Conservation (phyloP, 2,329 filamentous ascomycete genomes). For the Fusarium aywerte region DNA sequence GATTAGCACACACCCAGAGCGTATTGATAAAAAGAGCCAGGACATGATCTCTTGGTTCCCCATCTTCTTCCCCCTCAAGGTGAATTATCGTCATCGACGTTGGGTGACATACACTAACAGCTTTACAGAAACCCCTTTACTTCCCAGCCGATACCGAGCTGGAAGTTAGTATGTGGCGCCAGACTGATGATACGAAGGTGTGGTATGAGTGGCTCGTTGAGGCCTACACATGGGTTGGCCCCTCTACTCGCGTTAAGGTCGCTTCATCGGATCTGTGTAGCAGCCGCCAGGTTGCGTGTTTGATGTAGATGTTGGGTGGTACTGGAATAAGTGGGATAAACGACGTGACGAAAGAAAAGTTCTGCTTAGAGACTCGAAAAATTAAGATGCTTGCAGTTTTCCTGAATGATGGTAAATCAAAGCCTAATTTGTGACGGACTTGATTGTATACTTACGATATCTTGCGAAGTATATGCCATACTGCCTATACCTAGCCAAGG, state of each 20-base stretch:
- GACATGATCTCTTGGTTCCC: slow-evolving; percentile 99
- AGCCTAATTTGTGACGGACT: not conserved
- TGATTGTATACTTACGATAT: not conserved
- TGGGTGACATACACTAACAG: not conserved
- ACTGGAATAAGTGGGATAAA: not conserved
- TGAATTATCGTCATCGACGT: slow-evolving; percentile 53
- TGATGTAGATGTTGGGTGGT: slow-evolving; percentile 66
- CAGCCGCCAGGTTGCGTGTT: slow-evolving; percentile 74
- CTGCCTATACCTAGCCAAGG: too few relatives aligned
- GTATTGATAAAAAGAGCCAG: slow-evolving; percentile 90
- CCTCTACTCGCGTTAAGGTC: slow-evolving; percentile 71
- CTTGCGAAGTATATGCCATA: not conserved
- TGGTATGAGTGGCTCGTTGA: slow-evolving; percentile 99
- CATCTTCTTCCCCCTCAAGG: slow-evolving; percentile 96
- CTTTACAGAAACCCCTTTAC: slow-evolving; percentile 78
- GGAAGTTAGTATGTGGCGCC: slow-evolving; percentile 93
- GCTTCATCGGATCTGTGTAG: slow-evolving; percentile 74
- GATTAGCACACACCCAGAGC: slow-evolving; percentile 90
- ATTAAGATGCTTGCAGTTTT: not conserved
- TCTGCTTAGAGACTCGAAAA: slow-evolving; percentile 19
- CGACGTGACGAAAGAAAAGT: slow-evolving; percentile 32
- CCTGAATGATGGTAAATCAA: not conserved
- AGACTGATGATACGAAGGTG: slow-evolving; percentile 93
- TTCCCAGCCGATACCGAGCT: slow-evolving; percentile 86
- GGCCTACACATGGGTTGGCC: slow-evolving; percentile 74